These are phyloP conservation scores for Populus tomentosa DNA, from an alignment of 441 rosid species.

Conservation along the genomic window DNA sequence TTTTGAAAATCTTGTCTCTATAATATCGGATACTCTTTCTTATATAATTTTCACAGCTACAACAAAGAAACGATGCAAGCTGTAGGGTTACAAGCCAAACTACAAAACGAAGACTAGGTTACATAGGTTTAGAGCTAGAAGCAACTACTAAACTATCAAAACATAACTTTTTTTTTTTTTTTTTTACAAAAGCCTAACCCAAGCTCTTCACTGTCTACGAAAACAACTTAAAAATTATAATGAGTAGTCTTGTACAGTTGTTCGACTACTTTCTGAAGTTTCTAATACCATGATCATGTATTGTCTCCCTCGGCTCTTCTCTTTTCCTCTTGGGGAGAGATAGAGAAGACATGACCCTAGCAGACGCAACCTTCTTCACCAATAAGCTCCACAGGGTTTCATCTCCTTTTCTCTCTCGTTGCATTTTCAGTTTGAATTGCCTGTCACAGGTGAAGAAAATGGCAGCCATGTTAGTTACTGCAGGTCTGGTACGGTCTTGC, in stretches of 20 bases:
- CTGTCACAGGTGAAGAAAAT: conserved; percentile 28
- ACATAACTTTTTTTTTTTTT: neutral
- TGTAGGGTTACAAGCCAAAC: neutral
- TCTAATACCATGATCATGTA: conserved; percentile 16
- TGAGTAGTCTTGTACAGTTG: neutral
- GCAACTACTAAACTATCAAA: neutral
- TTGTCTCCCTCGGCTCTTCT: conserved; percentile 26
- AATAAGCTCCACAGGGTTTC: conserved; percentile 61
- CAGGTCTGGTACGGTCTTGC: neutral
- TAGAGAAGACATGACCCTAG: conserved; percentile 51
- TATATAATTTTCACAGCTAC: neutral
- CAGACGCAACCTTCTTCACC: conserved; percentile 65
- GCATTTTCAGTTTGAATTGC: conserved; percentile 56
- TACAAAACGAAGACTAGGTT: neutral
- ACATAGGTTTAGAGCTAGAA: neutral
- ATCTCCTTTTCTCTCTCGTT: conserved; percentile 37
- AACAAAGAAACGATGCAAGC: neutral
- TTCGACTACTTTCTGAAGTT: conserved; percentile 18
- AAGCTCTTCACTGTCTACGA: neutral
- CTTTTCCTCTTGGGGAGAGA: conserved; percentile 50
- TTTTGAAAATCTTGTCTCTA: too few species aligned
- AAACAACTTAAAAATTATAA: neutral
- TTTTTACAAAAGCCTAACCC: neutral
- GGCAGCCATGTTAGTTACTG: neutral
- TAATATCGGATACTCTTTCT: too few species aligned